Conservation (phyloP, 1,284 basidiomycete genomes). For the Gymnopus androsaceus region DNA sequence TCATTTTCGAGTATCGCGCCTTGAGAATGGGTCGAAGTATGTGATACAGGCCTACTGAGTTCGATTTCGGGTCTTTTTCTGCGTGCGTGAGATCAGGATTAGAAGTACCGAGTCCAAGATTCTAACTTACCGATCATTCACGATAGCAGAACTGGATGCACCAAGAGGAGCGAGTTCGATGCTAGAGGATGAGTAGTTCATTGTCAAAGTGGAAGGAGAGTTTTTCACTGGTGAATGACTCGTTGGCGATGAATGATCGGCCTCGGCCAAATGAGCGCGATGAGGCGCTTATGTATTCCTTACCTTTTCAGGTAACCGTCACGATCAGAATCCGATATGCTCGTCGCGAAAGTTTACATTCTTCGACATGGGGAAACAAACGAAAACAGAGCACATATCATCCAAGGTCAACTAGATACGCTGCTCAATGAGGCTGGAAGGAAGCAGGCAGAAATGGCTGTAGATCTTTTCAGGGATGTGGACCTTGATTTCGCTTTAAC, state of each 20-base stretch:
- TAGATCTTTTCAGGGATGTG: constrained; percentile 49
- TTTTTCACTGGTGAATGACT: too few relatives aligned
- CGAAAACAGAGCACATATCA: constrained; percentile 58
- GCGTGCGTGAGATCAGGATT: too few relatives aligned
- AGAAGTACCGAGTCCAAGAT: too few relatives aligned
- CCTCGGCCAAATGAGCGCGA: too few relatives aligned
- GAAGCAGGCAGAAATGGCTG: constrained; percentile 57
- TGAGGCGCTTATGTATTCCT: not conserved
- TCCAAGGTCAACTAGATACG: constrained; percentile 75
- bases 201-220: too few relatives aligned
- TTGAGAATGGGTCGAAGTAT: too few relatives aligned
- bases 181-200: too few relatives aligned
- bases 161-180: too few relatives aligned
- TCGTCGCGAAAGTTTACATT: constrained; percentile 53
- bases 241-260: too few relatives aligned
- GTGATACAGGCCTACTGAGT: not conserved
- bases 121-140: too few relatives aligned
- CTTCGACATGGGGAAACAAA: constrained; percentile 78
- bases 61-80: too few relatives aligned
- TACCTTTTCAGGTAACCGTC: not conserved
- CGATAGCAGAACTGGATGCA: too few relatives aligned
- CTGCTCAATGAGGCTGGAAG: constrained; percentile 58
- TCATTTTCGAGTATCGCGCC: not conserved
- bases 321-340: constrained; percentile 19
- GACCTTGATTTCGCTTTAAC: constrained; percentile 57